Evolutionary conservation across 73 alveolate genomes (phyloP).

Genomic region (Effrenium voratum): DNA sequence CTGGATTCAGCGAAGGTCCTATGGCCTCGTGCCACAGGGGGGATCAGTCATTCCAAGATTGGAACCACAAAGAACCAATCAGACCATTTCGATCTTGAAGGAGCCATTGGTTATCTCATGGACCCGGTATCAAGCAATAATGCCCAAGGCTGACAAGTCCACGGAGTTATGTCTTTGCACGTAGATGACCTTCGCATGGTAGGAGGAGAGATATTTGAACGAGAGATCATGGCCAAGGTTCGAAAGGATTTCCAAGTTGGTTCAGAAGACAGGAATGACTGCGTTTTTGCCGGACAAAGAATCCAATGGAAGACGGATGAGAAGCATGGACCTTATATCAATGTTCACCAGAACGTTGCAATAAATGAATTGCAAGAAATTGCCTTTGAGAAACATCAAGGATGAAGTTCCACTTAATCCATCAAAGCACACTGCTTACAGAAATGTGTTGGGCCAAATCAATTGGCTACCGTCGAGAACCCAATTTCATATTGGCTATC

Average conservation of each 20-base stretch:
- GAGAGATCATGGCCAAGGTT: background rate
- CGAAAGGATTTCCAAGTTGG: background rate
- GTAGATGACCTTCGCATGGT: background rate
- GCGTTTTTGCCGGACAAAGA: background rate
- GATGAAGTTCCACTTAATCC: background rate
- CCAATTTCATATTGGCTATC: background rate
- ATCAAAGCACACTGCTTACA: background rate
- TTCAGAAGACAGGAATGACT: background rate
- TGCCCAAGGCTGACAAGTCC: background rate
- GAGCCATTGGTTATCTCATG: background rate
- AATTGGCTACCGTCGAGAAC: conserved; percentile 10
- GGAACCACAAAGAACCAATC: background rate
- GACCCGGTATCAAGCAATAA: background rate
- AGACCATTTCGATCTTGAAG: background rate
- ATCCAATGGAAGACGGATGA: background rate
- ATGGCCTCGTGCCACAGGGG: background rate
- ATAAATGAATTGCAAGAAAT: background rate
- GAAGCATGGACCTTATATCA: background rate
- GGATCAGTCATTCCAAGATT: background rate
- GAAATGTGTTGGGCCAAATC: background rate
- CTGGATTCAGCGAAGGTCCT: background rate
- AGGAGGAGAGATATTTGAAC: background rate
- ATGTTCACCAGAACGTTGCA: no score
- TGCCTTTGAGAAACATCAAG: background rate
- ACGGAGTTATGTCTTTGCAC: background rate